Evolutionary conservation across 1,284 basidiomycete genomes (phyloP), one percentile per base, ranked within the genome.

Genomic region (Porogramme epimiltina): DNA sequence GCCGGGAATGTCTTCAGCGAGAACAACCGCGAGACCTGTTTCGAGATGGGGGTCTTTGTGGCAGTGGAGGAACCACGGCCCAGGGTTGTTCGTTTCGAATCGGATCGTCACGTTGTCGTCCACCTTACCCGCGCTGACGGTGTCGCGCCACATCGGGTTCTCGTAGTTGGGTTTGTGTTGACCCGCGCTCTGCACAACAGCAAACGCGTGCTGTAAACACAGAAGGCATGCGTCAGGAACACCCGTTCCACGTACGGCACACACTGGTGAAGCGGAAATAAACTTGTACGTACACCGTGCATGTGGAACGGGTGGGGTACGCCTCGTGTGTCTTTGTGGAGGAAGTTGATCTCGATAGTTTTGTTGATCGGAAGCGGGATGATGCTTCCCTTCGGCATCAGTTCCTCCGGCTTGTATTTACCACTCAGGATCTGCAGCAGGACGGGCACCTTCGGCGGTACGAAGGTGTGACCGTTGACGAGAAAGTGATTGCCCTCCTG

Each of bases 371-470:
- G 64, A 4, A 72, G 61, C n/a, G 44, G 31, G 37, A 68, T 68
- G 5, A 73, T 55, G 19, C 62, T 64, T 19, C 70, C 68, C 0
- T 48, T 13, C 1, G 72, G 70, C 3, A 73, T 53, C 0, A 73
- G 55, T 5, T 66, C 58, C 10, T 62, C 60, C 1, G 70, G 64
- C 2, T 48, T 56, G 26, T 58, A 49, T 4, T 67, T 59, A 3
- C 72, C 72, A 40, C 64, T 68, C 24, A 73, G 49, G 43, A 75
- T 71, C 54, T 73, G 72, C n/a, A 75, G 64, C 4, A 76, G 62
- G 5, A 71, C 65, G 0, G 72, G 72, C 5, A 70, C 61, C n/a
- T 51, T 59, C 0, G 70, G 70, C 2, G 61, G 47, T 0, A 44
- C 31, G 52, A 63, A 73, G 3, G 57, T 26, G 1, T 54, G 61